phyloP scores from a whole-genome alignment of 2,329 filamentous ascomycete genomes.

The Penicillium paneum region DNA sequence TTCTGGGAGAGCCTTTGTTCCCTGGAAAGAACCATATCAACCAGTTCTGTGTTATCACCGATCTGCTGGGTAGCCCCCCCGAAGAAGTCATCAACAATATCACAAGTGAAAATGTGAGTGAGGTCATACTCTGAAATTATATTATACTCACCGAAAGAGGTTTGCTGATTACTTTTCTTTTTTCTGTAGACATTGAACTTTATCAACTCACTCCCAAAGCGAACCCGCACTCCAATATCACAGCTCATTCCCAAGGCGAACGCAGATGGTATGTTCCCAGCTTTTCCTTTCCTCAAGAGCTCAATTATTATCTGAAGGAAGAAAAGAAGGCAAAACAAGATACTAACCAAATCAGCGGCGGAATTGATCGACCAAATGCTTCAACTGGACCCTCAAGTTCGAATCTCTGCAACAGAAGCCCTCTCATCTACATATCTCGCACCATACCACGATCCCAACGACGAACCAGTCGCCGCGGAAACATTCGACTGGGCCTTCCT shows the following conservation, averaged over 20 bases:
- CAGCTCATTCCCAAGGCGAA: slow-evolving; percentile 95
- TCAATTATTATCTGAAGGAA: too few species aligned
- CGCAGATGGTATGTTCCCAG: slow-evolving; percentile 60
- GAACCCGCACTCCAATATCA: slow-evolving; percentile 78
- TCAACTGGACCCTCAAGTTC: slow-evolving; percentile 92
- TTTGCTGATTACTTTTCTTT: background rate
- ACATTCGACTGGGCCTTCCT: slow-evolving; percentile 99
- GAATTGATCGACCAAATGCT: slow-evolving; percentile 94
- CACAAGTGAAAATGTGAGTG: slow-evolving; percentile 86
- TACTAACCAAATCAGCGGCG: slow-evolving; percentile 58
- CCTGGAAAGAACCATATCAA: slow-evolving; percentile 99
- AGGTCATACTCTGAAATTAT: background rate
- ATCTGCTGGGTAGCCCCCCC: slow-evolving; percentile 88
- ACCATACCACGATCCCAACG: slow-evolving; percentile 93
- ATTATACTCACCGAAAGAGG: background rate
- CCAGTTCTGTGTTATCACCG: slow-evolving; percentile 99
- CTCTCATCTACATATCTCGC: slow-evolving; percentile 88
- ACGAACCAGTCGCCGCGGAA: slow-evolving; percentile 90
- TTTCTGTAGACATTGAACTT: slow-evolving; percentile 76
- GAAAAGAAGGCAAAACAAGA: background rate
- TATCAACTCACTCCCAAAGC: slow-evolving; percentile 91
- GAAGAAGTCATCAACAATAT: slow-evolving; percentile 98
- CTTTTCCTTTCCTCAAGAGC: slow-evolving; percentile 6
- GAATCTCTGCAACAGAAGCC: slow-evolving; percentile 79
- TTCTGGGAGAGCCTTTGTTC: slow-evolving; percentile 95